A percentile compares a stretch with the other conserved stretches of the same genome.
Conservation (phyloP, 1,284 basidiomycete species). For the Rhodotorula sp. region DNA sequence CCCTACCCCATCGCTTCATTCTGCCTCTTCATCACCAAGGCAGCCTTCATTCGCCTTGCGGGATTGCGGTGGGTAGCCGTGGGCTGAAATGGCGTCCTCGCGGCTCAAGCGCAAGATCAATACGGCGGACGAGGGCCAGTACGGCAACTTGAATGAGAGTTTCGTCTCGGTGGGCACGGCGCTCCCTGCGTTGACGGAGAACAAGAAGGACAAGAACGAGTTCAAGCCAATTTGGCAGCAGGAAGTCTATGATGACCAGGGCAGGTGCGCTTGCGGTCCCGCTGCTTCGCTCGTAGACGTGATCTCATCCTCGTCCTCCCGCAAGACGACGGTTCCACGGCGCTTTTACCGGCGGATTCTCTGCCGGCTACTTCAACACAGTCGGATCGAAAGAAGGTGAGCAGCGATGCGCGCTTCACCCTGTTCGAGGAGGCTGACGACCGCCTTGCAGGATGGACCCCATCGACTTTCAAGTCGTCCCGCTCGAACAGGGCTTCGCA, state of each 20-base stretch:
- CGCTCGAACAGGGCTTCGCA: conserved; percentile 63
- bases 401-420: conserved; percentile 31
- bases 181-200: conserved; percentile 83
- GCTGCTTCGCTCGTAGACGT: neutral
- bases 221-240: conserved; percentile 95
- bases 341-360: conserved; percentile 93
- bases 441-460: conserved; percentile 75
- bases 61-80: neutral
- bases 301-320: neutral
- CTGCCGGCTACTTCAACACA: conserved; percentile 91
- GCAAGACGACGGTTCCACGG: conserved; percentile 77
- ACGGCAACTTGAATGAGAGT: conserved; percentile 71
- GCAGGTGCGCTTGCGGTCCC: conserved; percentile 54
- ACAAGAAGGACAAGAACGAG: conserved; percentile 79
- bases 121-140: conserved; percentile 63
- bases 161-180: conserved; percentile 54
- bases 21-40: no score
- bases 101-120: conserved; percentile 61
- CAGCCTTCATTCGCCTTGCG: no score
- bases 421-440: neutral
- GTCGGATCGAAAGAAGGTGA: conserved; percentile 92
- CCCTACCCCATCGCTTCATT: no score
- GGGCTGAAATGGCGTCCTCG: conserved; percentile 43
- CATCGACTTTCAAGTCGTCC: conserved; percentile 85
- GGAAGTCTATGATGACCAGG: conserved; percentile 90